Conservation (phyloP, 1,284 basidiomycete species). For the Nidula niveotomentosa region DNA sequence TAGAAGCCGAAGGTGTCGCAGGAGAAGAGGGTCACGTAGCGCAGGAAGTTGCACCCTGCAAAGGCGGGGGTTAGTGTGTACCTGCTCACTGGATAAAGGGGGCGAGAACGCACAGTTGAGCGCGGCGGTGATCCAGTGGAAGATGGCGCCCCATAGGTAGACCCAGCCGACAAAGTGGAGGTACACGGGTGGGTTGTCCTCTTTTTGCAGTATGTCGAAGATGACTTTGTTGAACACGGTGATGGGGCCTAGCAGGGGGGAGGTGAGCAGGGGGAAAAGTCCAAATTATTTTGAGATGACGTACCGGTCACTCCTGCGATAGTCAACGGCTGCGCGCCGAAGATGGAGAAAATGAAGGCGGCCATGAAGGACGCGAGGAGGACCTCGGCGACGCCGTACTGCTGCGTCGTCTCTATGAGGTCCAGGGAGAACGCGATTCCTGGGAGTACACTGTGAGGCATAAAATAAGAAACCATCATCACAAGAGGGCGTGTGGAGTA, state of each 20-base stretch:
- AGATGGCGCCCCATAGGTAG: slow-evolving; percentile 90
- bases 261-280: background rate
- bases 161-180: slow-evolving; percentile 92
- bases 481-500: background rate
- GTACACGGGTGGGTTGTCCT: slow-evolving; percentile 66
- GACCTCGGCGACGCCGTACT: slow-evolving; percentile 92
- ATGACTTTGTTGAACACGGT: slow-evolving; percentile 93
- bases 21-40: slow-evolving; percentile 89
- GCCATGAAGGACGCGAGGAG: slow-evolving; percentile 83
- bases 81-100: no score
- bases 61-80: background rate
- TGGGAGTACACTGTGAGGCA: slow-evolving; percentile 68
- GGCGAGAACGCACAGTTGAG: slow-evolving; percentile 65
- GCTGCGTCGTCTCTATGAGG: slow-evolving; percentile 87
- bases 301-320: slow-evolving; percentile 92
- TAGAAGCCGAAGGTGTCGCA: slow-evolving; percentile 96
- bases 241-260: slow-evolving; percentile 62
- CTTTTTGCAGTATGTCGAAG: slow-evolving; percentile 69
- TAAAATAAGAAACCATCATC: slow-evolving; percentile 4
- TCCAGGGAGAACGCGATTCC: slow-evolving; percentile 94
- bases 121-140: slow-evolving; percentile 87
- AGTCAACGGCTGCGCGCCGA: slow-evolving; percentile 90
- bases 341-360: slow-evolving; percentile 87
- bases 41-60: slow-evolving; percentile 78
- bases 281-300: slow-evolving; percentile 9